Base-by-base conservation (phyloP, 176 grass and related monocot genomes). In the Ampelocalamus luodianensis region DNA sequence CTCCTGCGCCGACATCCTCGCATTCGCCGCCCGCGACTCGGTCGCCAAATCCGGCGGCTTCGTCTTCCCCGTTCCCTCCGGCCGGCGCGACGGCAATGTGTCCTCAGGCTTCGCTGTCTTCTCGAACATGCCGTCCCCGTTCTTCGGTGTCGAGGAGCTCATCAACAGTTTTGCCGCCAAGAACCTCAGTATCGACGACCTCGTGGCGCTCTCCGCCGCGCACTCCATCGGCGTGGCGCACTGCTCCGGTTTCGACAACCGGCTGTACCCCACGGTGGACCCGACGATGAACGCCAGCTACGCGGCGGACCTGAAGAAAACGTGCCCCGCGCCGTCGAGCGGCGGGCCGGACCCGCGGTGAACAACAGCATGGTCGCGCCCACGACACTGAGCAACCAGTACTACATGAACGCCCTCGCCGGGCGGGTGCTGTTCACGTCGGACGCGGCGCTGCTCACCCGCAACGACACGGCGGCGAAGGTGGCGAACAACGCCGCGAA, bases 1-100 rank as follows among this genome's bases (percentile, higher is more conserved):
- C 1, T 92, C 94, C 23, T 96, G 92, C 72, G 87, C 91, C 16
- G 92, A 93, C 68, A 88, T 93, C 86, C 67, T 92, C 1, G 94
- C 91, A 12, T 88, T 93, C 72, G 91, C 94, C 2, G 86, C 94
- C 5, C 89, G 94, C n/a, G 91, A 93, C 53, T 90, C 79, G 8
- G 80, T 87, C 3, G 38, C 46, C 12, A 53, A 70, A 38, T 78
- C 87, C 20, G 79, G 69, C 26, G 76, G 76, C 38, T 77, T 81
- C 8, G 18, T 14, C 23, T 93, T 87, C 44, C 49, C 63, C 13
- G 58, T 93, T 3, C 80, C 76, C 3, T 71, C 84, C 23, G 91
- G 91, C 26, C 83, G 87, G 32, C 72, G 75, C 49, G 87, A 90
- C 54, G 91, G 91, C 22, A 53, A 13, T 16, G 27, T 70, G 3